Conservation (phyloP, 192 early-diverging fungal species). For the Backusella morwellensis region DNA sequence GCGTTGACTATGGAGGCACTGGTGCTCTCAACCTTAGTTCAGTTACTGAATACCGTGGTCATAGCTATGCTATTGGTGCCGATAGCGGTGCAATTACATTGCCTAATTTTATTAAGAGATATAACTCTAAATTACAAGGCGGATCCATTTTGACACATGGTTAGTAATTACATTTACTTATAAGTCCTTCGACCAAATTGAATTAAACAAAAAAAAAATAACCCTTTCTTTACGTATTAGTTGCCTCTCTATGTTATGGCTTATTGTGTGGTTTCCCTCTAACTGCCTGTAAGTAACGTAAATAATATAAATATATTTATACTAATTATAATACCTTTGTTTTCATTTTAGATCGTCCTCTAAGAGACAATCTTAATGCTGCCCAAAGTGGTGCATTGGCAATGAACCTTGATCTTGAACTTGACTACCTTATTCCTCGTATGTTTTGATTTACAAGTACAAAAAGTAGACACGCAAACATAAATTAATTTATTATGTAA, state of each 20-base stretch:
- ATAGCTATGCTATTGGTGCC: slow-evolving; percentile 48
- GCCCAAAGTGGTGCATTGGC: slow-evolving; percentile 49
- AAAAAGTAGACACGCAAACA: not conserved
- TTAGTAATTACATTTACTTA: not conserved
- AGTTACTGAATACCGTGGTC: slow-evolving; percentile 46
- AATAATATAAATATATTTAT: not conserved
- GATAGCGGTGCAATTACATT: slow-evolving; percentile 39
- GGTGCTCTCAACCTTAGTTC: slow-evolving; percentile 26
- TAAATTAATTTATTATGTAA: not conserved
- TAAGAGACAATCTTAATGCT: slow-evolving; percentile 48
- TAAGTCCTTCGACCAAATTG: not conserved
- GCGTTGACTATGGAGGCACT: slow-evolving; percentile 14
- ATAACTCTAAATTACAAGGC: slow-evolving; percentile 37
- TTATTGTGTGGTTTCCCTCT: not conserved
- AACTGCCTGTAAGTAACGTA: not conserved
- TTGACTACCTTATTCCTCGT: slow-evolving; percentile 40
- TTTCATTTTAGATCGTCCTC: not conserved
- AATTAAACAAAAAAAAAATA: not conserved
- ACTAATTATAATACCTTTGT: not conserved
- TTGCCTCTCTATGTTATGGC: not conserved
- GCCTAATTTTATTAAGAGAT: slow-evolving; percentile 44
- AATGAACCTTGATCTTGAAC: slow-evolving; percentile 39
- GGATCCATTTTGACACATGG: slow-evolving; percentile 38
- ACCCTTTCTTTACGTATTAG: too few species aligned
- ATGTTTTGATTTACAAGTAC: not conserved